Conservation (phyloP, 140 eudicot species). For the Ambrosia hybrid region DNA sequence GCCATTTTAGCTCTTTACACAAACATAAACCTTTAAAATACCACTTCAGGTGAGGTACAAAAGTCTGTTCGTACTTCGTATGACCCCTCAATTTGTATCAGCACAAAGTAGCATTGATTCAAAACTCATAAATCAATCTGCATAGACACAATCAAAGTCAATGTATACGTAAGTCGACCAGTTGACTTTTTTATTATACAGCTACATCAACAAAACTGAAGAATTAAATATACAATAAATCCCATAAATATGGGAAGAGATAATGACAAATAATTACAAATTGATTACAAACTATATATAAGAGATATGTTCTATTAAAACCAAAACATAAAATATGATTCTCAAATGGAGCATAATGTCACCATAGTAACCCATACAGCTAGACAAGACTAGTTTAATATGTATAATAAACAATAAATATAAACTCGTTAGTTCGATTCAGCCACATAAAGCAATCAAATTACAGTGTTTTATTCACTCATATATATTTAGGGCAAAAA, state of each 20-base stretch:
- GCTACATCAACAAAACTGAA: conserved; percentile 7
- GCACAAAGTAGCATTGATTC: conserved; percentile 13
- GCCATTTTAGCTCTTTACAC: conserved; percentile 35
- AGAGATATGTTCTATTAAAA: too few relatives aligned
- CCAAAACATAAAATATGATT: conserved; percentile 6
- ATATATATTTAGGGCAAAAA: not conserved
- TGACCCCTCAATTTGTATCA: conserved; percentile 16
- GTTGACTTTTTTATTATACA: conserved; percentile 29
- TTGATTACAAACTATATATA: too few relatives aligned
- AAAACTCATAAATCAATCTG: conserved; percentile 30
- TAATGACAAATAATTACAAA: too few relatives aligned
- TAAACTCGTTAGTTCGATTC: not conserved
- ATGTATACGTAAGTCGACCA: conserved; percentile 29
- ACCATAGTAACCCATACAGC: conserved; percentile 7
- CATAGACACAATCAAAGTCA: conserved; percentile 32
- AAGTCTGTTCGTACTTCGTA: not conserved
- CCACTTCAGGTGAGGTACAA: conserved; percentile 13
- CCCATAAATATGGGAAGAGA: too few relatives aligned
- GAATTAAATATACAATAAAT: too few relatives aligned
- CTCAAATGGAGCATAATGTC: conserved; percentile 4
- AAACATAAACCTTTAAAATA: conserved; percentile 13
- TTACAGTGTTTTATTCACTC: not conserved
- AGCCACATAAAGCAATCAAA: not conserved
- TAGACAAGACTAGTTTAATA: conserved; percentile 1
- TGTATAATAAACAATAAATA: not conserved